These are phyloP conservation scores for Irpex sp. DNA, from an alignment of 1,284 basidiomycete genomes.

Conservation along the genomic window DNA sequence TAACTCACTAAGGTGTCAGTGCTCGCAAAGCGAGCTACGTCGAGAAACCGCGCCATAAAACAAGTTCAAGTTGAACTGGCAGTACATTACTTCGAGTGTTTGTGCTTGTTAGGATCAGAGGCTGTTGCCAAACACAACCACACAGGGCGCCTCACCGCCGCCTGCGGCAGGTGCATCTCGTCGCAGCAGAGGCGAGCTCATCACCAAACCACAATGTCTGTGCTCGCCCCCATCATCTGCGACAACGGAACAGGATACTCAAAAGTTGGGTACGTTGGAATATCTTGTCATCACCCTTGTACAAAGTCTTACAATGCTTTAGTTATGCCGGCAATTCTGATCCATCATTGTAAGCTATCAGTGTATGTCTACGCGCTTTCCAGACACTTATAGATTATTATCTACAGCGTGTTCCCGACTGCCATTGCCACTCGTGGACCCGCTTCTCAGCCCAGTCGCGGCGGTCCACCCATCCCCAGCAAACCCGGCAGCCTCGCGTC, in stretches of 20 bases:
- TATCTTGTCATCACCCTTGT: not conserved
- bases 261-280: constrained; percentile 82
- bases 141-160: constrained; percentile 3
- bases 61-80: not conserved
- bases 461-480: constrained; percentile 70
- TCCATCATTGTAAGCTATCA: constrained; percentile 81
- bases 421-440: constrained; percentile 87
- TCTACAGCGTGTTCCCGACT: constrained; percentile 84
- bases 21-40: not conserved
- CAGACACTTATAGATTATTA: not conserved
- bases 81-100: constrained; percentile 5
- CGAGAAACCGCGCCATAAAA: not conserved
- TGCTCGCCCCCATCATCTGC: constrained; percentile 88
- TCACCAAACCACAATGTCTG: constrained; percentile 52
- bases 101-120: constrained; percentile 16
- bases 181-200: not conserved
- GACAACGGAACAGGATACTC: constrained; percentile 98
- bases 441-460: constrained; percentile 53
- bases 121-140: constrained; percentile 13
- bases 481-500: constrained; percentile 94
- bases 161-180: not conserved
- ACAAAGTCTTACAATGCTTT: constrained; percentile 3
- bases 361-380: not conserved
- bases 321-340: constrained; percentile 99
- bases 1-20: not conserved